phyloP scores from a whole-genome alignment of 75 land plant species.

The Gnetum montanum region DNA sequence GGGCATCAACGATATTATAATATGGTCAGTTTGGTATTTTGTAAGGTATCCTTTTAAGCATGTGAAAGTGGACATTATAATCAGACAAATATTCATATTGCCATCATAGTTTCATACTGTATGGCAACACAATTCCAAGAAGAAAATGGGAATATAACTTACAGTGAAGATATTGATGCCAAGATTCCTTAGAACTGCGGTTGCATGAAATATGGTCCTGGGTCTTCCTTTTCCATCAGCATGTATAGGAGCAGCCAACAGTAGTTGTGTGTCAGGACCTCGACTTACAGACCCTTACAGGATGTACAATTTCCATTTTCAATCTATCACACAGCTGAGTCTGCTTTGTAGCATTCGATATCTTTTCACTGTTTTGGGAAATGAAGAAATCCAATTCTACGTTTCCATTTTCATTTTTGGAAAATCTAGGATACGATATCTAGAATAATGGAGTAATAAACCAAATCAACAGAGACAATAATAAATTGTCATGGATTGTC shows the following conservation, averaged over 20 bases:
- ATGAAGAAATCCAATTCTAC: constrained; percentile 70
- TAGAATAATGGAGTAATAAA: constrained; percentile 13
- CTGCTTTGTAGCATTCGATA: constrained; percentile 55
- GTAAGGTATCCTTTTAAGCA: neutral
- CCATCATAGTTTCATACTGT: neutral
- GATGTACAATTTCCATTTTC: constrained; percentile 60
- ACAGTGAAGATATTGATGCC: constrained; percentile 84
- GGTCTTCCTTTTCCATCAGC: constrained; percentile 75
- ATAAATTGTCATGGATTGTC: neutral
- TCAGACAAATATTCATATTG: constrained; percentile 1
- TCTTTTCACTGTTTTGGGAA: constrained; percentile 60
- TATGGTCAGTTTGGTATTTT: neutral
- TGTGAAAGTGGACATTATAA: neutral
- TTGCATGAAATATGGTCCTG: constrained; percentile 79
- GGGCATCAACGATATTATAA: neutral
- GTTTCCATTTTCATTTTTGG: constrained; percentile 40
- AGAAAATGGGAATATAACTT: constrained; percentile 4
- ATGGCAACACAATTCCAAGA: neutral
- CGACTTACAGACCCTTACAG: constrained; percentile 59
- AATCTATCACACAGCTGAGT: constrained; percentile 32
- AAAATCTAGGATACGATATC: constrained; percentile 74
- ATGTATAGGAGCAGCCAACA: constrained; percentile 91
- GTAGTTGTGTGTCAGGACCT: constrained; percentile 82
- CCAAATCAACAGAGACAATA: constrained; percentile 3
- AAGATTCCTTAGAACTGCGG: constrained; percentile 57